phyloP scores from a whole-genome alignment of 192 early-diverging fungal genomes.

The Podila verticillata region DNA sequence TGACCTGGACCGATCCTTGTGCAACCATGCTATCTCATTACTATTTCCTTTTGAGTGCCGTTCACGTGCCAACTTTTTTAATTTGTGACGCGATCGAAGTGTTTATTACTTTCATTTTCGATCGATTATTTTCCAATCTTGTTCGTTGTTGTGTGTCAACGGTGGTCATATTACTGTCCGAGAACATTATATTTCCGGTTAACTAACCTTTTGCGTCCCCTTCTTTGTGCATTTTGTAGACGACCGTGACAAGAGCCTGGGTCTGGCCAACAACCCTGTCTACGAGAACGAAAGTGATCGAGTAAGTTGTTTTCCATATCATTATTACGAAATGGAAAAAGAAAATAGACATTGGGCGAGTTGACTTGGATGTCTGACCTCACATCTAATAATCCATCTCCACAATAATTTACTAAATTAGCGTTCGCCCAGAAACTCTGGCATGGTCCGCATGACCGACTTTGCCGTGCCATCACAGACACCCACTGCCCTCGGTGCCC shows the following conservation, averaged over 20 bases:
- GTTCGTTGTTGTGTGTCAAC: too few species aligned
- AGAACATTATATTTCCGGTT: too few species aligned
- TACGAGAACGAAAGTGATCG: background rate
- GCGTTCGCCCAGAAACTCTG: background rate
- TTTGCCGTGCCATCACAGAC: conserved; percentile 27
- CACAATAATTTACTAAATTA: background rate
- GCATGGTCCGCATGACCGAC: background rate
- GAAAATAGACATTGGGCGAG: too few species aligned
- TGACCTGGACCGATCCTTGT: background rate
- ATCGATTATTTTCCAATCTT: too few species aligned
- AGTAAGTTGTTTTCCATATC: background rate
- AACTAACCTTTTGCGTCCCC: too few species aligned
- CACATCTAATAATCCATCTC: background rate
- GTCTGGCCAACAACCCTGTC: background rate
- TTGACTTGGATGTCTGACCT: too few species aligned
- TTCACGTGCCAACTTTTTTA: background rate
- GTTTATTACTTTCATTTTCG: too few species aligned
- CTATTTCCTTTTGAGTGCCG: background rate
- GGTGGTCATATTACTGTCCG: too few species aligned
- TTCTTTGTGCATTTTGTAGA: background rate
- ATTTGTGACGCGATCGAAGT: too few species aligned
- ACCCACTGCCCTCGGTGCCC: conserved; percentile 7
- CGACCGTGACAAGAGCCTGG: background rate
- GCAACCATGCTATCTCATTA: background rate
- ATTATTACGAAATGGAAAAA: too few species aligned